Evolutionary conservation across 2,329 filamentous ascomycete genomes (phyloP), one percentile per base, ranked within the genome.

Genomic region (Exophiala mesophila): DNA sequence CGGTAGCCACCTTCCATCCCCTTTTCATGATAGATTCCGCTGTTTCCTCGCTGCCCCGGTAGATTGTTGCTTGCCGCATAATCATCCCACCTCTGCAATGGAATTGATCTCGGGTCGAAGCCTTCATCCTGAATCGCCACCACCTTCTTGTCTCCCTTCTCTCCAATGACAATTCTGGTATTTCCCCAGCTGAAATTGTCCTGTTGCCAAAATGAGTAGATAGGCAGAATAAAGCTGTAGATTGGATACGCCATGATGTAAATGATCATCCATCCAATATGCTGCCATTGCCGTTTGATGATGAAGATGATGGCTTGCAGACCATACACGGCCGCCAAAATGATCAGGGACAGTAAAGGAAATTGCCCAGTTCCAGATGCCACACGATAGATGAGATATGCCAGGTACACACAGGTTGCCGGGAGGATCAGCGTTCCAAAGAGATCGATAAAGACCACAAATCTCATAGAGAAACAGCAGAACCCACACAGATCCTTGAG

Each of bases 191-290:
- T 83, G 74, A 98, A 98, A 69, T 98, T 90, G 67, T 98, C 92
- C 65, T 96, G 89, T 68, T 96, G 94, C 92, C 92, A 98, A 82
- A 98, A 98, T 0, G 90, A 95, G 71, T 97, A 98, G 51, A 98
- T 70, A 1, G 92, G 92, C 9, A 98, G 77, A 50, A 94, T 62
- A 57, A 98, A 86, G 3, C 84, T 92, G 71, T 90, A 96, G 56
- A 98, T 85, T 0, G 92, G 92, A 71, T 85, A 96, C 2, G 92
- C 92, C n/a, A 94, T 56, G 50, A 98, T 76, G 68, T 98, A 98
- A 61, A 98, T 97, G 54, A 98, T 83, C 89, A 98, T 96, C 92
- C 92, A 98, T 24, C 90, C 92, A 55, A 98, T 84, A 90, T 97
- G 97, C 64, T 98, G 90, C 92, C 92, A 98, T 71, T 96, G 96